These are phyloP conservation scores for Penicillium ucsense DNA, from an alignment of 495 filamentous ascomycete species.

Conservation along the genomic window DNA sequence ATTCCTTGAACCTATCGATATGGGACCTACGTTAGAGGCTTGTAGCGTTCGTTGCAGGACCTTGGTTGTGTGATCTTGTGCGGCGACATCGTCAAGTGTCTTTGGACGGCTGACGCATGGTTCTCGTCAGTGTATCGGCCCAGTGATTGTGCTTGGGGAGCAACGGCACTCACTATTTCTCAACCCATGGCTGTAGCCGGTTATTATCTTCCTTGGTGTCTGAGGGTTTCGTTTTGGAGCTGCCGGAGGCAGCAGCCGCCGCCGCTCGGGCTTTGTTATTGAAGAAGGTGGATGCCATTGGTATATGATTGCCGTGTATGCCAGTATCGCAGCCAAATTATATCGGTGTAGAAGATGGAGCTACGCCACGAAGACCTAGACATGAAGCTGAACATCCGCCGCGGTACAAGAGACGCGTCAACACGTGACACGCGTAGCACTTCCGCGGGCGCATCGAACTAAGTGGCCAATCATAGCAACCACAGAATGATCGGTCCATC, in stretches of 20 bases:
- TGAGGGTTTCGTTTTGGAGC: conserved; percentile 42
- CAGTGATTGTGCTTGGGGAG: neutral
- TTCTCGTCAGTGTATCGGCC: neutral
- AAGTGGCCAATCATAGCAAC: conserved; percentile 9
- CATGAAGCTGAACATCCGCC: conserved; percentile 8
- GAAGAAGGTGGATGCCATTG: conserved; percentile 69
- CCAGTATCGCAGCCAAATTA: neutral
- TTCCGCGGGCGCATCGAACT: neutral
- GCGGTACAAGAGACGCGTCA: conserved; percentile 27
- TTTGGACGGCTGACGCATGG: conserved; percentile 65
- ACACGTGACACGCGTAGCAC: conserved; percentile 31
- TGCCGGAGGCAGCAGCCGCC: conserved; percentile 50
- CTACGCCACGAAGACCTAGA: conserved; percentile 1
- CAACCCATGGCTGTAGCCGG: conserved; percentile 87
- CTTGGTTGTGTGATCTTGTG: conserved; percentile 94
- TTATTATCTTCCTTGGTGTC: conserved; percentile 52
- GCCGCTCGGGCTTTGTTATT: conserved; percentile 88
- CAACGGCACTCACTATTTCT: conserved; percentile 78
- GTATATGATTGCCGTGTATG: conserved; percentile 18
- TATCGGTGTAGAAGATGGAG: neutral
- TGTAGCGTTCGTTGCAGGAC: conserved; percentile 88
- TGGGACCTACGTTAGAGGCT: conserved; percentile 67
- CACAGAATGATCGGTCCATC: no score
- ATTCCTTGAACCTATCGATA: no score
- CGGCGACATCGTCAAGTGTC: conserved; percentile 86